Conservation (phyloP, 805 yeast genomes). For the Lipomyces orientalis region DNA sequence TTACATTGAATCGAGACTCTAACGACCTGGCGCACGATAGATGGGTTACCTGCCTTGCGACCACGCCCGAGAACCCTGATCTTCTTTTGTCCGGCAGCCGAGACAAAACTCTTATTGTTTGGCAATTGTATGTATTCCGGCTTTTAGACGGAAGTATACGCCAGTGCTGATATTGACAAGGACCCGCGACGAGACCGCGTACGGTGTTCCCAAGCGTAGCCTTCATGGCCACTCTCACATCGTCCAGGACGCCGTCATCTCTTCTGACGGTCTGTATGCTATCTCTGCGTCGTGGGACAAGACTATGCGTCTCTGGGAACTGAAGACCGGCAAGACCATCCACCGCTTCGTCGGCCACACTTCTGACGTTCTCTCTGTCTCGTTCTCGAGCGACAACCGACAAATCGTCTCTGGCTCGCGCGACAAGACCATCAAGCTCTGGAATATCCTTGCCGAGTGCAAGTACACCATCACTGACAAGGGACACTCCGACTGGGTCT, state of each 20-base stretch:
- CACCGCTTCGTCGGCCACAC: conserved; percentile 98
- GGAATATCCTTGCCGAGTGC: conserved; percentile 99
- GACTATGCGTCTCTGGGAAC: conserved; percentile 98
- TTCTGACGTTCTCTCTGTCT: conserved; percentile 95
- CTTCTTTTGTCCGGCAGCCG: conserved; percentile 97
- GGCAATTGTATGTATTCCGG: conserved; percentile 69
- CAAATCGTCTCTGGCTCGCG: conserved; percentile 98
- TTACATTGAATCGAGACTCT: conserved; percentile 42
- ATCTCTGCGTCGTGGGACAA: conserved; percentile 99
- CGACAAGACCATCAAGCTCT: conserved; percentile 98
- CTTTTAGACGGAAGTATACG: not conserved
- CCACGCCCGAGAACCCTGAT: conserved; percentile 98
- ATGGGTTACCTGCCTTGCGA: conserved; percentile 99
- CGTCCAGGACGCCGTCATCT: conserved; percentile 95
- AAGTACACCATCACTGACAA: conserved; percentile 77
- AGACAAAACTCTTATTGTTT: conserved; percentile 97
- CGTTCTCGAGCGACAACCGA: conserved; percentile 95
- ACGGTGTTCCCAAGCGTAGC: conserved; percentile 98
- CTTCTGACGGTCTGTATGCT: conserved; percentile 97
- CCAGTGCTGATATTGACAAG: not conserved
- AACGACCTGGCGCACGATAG: conserved; percentile 39
- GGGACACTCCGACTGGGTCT: conserved; percentile 99
- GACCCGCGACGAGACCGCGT: conserved; percentile 91
- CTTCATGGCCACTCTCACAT: conserved; percentile 99
- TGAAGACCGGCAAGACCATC: conserved; percentile 90